Conservation (phyloP, 1,284 basidiomycete genomes). For the Coniophora puteana region DNA sequence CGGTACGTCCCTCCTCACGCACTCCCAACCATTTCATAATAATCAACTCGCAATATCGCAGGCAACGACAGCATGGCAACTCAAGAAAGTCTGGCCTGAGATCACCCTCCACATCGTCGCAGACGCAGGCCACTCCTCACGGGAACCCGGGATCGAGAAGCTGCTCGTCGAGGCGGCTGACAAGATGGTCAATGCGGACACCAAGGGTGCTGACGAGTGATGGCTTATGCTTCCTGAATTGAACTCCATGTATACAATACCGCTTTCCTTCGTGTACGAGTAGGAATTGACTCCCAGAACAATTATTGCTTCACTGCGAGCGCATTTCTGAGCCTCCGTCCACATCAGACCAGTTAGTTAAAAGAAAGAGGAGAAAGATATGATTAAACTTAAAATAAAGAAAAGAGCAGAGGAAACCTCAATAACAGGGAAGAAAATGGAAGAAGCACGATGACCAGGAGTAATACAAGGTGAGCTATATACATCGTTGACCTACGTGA, state of each 20-base stretch:
- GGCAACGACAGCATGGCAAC: conserved; percentile 75
- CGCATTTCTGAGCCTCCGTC: background rate
- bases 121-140: conserved; percentile 90
- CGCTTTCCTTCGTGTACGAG: too few relatives aligned
- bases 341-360: background rate
- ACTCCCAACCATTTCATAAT: background rate
- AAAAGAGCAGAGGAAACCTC: background rate
- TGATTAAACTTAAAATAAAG: background rate
- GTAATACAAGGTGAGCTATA: too few relatives aligned
- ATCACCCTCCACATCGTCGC: conserved; percentile 76
- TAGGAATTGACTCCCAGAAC: too few relatives aligned
- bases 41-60: conserved; percentile 22
- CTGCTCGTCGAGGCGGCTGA: conserved; percentile 62
- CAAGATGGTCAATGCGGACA: too few relatives aligned
- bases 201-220: too few relatives aligned
- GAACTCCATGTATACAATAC: too few relatives aligned
- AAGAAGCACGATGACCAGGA: background rate
- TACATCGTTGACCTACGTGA: too few relatives aligned
- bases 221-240: too few relatives aligned
- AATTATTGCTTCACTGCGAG: too few relatives aligned
- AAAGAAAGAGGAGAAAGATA: background rate
- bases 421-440: background rate
- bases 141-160: conserved; percentile 73
- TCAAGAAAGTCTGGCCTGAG: conserved; percentile 86
- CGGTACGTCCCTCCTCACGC: conserved; percentile 38